Base-by-base conservation (phyloP, 2,329 filamentous ascomycete species). In the Xylaria hypoxylon region DNA sequence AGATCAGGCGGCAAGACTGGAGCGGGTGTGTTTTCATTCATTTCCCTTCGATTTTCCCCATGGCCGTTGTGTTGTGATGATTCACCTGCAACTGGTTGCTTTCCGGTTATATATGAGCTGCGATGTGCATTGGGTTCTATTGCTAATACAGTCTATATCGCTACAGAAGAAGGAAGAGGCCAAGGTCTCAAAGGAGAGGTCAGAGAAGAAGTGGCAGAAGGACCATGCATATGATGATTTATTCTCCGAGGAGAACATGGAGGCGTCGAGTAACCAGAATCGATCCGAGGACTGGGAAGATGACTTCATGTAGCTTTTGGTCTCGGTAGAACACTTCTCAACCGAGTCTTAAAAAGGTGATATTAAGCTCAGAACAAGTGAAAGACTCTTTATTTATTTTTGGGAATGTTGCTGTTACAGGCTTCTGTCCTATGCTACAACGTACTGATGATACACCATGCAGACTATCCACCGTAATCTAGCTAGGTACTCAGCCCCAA, bases 151-250 rank as follows among this genome's bases (percentile, higher is more conserved):
- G 2, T 31, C 17, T 17, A 33, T 28, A 28, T 26, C 5, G 10
- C 2, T 33, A 24, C 60, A 92, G 91, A 90, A 87, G 80, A 94
- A 94, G 77, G 91, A 94, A 78, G 92, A 96, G 74, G 88, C 87
- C 0, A 83, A 84, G 42, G 78, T 94, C 52, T 87, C 89, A 56
- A 90, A 93, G 79, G 93, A 97, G 82, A 87, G 93, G 70, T 92
- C 93, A 79, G 91, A 96, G 80, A 88, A 95, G 81, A 96, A 96
- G 79, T 97, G 90, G 86, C 93, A 97, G 80, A 96, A 96, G 81
- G 94, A 97, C n/a, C 95, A 99, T 80, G 95, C 94, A 1, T 99
- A 99, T 79, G 96, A 98, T 77, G 94, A 97, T 52, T 80, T 97
- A 60, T 94, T 97, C 79, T 89, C 87, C 4, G 93, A 96, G 60